Evolutionary conservation across 2,329 filamentous ascomycete genomes (phyloP).

Genomic region (Pseudopithomyces chartarum): DNA sequence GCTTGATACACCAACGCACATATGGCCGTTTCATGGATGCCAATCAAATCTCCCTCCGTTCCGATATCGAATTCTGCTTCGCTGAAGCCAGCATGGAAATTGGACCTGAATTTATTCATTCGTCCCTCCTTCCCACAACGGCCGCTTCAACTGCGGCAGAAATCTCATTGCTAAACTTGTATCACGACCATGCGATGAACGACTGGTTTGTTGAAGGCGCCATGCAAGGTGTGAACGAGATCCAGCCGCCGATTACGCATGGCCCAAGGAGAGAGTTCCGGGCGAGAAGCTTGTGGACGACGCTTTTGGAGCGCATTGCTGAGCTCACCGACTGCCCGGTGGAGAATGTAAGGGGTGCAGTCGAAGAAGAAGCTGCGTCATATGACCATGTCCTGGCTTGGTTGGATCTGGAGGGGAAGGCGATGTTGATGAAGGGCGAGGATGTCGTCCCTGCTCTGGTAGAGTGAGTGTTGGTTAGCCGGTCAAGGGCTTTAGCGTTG

Average conservation of each 20-base stretch:
- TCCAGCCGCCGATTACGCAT: conserved; percentile 33
- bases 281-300: conserved; percentile 26
- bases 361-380: conserved; percentile 24
- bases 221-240: conserved; percentile 17
- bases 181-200: conserved; percentile 31
- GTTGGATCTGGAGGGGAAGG: conserved; percentile 31
- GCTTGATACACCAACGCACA: conserved; percentile 36
- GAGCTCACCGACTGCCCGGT: conserved; percentile 21
- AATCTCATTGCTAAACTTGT: conserved; percentile 30
- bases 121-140: conserved; percentile 19
- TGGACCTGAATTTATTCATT: conserved; percentile 32
- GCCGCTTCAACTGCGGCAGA: conserved; percentile 13
- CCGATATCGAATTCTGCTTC: conserved; percentile 37
- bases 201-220: conserved; percentile 32
- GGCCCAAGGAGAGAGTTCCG: conserved; percentile 25
- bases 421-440: conserved; percentile 25
- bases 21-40: conserved; percentile 37
- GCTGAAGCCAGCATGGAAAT: conserved; percentile 30
- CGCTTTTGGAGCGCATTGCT: conserved; percentile 31
- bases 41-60: conserved; percentile 33
- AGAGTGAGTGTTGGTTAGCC: not conserved
- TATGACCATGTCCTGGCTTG: conserved; percentile 28
- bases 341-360: conserved; percentile 23
- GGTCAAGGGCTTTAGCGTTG: not conserved
- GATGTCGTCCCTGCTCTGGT: conserved; percentile 17